Evolutionary conservation across 805 yeast genomes (phyloP).

Genomic region (Ogataea nonfermentans): DNA sequence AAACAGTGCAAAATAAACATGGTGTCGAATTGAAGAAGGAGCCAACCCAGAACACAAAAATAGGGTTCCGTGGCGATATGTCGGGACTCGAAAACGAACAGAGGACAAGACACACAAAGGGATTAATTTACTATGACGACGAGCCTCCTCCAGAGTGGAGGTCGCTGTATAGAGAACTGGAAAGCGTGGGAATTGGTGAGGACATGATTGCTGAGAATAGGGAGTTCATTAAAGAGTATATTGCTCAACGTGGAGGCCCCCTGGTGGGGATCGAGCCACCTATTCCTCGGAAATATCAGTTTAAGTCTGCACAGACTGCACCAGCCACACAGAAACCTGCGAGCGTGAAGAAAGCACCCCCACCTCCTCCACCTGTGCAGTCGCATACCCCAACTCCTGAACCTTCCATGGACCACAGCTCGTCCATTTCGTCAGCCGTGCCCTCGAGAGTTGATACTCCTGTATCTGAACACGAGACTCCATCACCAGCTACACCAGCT

Average conservation of each 20-base stretch:
- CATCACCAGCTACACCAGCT: slow-evolving; percentile 1
- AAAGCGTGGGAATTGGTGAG: slow-evolving; percentile 75
- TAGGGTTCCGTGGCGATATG: slow-evolving; percentile 68
- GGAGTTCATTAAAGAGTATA: slow-evolving; percentile 77
- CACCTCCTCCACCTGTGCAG: slow-evolving; percentile 37
- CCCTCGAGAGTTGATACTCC: slow-evolving; percentile 10
- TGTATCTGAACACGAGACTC: not conserved
- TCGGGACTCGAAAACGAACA: slow-evolving; percentile 41
- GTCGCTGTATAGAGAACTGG: slow-evolving; percentile 66
- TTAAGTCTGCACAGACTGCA: slow-evolving; percentile 14
- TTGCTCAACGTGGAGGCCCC: slow-evolving; percentile 71
- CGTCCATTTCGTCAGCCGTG: slow-evolving; percentile 1
- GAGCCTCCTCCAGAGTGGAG: slow-evolving; percentile 87
- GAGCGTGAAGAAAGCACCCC: slow-evolving; percentile 35
- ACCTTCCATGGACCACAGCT: slow-evolving; percentile 5
- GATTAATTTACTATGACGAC: slow-evolving; percentile 69
- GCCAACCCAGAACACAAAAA: slow-evolving; percentile 35
- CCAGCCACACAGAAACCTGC: slow-evolving; percentile 12
- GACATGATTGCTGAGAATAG: slow-evolving; percentile 88
- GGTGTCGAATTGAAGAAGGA: slow-evolving; percentile 76
- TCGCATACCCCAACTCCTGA: slow-evolving; percentile 14
- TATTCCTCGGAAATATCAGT: slow-evolving; percentile 60
- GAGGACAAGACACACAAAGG: slow-evolving; percentile 54
- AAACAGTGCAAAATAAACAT: slow-evolving; percentile 80
- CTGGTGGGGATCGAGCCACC: slow-evolving; percentile 85